phyloP scores from a whole-genome alignment of 2,329 filamentous ascomycete species.

The Xylariaceae sp. region DNA sequence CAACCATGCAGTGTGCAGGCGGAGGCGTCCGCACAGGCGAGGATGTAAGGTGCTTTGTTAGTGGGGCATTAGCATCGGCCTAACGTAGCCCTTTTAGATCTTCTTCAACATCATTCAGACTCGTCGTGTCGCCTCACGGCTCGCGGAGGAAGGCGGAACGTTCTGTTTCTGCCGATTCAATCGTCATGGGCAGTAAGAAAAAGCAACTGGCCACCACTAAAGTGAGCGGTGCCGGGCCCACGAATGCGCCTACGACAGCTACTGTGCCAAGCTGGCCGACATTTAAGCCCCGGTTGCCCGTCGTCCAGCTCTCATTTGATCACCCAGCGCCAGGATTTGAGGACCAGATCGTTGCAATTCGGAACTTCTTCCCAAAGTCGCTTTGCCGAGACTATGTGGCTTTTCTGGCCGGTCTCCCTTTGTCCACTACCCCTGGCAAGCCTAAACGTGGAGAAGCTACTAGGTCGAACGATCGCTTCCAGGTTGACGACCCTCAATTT shows the following conservation, averaged over 20 bases:
- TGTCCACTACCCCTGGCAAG: constrained; percentile 74
- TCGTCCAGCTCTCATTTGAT: constrained; percentile 60
- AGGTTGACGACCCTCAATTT: constrained; percentile 73
- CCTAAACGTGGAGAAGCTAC: constrained; percentile 79
- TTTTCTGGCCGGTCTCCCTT: constrained; percentile 64
- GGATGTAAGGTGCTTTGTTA: no score
- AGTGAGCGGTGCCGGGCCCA: constrained; percentile 11
- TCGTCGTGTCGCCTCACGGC: no score
- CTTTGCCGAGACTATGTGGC: constrained; percentile 75
- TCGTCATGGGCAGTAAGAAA: constrained; percentile 15
- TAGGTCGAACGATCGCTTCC: constrained; percentile 85
- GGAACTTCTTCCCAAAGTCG: constrained; percentile 70
- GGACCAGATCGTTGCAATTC: constrained; percentile 70
- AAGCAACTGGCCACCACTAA: constrained; percentile 18
- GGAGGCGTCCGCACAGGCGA: no score
- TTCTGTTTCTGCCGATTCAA: no score
- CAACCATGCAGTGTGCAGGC: no score
- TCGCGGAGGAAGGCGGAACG: no score
- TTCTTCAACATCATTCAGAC: no score
- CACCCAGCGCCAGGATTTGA: constrained; percentile 41
- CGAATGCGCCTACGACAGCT: constrained; percentile 18
- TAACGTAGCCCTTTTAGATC: no score
- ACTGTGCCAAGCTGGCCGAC: constrained; percentile 62
- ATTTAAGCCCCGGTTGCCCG: constrained; percentile 66
- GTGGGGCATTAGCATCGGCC: no score